Base-by-base conservation (phyloP, 495 filamentous ascomycete genomes). In the Aspergillus campestris region DNA sequence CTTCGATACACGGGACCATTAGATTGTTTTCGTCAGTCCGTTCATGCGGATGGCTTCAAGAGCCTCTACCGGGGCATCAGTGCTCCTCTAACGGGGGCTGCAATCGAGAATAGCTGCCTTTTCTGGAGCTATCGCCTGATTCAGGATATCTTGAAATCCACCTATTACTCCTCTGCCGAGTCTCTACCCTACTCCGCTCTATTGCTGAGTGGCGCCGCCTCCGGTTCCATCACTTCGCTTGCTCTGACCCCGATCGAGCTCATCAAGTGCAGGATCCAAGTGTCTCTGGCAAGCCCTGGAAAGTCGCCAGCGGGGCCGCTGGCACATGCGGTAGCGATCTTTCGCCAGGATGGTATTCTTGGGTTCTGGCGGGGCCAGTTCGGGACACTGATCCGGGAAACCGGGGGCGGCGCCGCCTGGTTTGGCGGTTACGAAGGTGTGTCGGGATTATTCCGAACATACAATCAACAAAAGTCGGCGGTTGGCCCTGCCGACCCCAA, bases 211-310 rank as follows among this genome's bases (percentile, higher is more conserved):
- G 94, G 94, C 34, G 89, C 83, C 13, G 81, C 83, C 24, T 81
- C 87, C 10, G 94, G 94, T n/a, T 88, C 86, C 14, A 81, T 95
- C 55, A 95, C 94, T 1, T 90, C 86, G 3, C 68, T 97, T 31
- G 73, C 94, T 30, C 78, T 99, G 38, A 99, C 94, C 0, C 94
- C 94, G 0, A 88, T 99, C 44, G 94, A 99, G 62, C 77, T 99
- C 38, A 83, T 99, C 57, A 99, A 99, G 66, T 99, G 94, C 75
- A 91, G 91, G 66, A 94, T 99, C 75, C 94, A 99, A 62, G 89
- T 94, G 7, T 79, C 79, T 4, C 37, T 69, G 4, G 60, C 67
- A 10, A 44, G 61, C 7, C 68, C 76, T 6, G 70, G 56, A 3
- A 43, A 57, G 8, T 61, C 57, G 31, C 55, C 60, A 7, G 62